Percentiles rank a stretch among this genome's conserved stretches.
phyloP scores from a whole-genome alignment of 2,329 filamentous ascomycete species.

The Scedosporium boydii region DNA sequence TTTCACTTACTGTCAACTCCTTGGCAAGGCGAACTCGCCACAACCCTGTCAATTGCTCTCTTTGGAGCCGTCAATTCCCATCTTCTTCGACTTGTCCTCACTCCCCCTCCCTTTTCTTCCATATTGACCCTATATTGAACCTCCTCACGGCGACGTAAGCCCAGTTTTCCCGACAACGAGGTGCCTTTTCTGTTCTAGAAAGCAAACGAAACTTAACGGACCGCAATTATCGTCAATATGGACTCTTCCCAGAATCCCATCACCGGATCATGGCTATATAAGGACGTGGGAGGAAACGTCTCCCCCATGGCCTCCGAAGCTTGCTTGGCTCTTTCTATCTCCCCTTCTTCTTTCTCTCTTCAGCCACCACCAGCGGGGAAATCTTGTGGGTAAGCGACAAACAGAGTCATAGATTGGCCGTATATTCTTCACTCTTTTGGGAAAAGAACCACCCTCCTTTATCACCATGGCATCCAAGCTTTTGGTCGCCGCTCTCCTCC shows the following conservation, averaged over 20 bases:
- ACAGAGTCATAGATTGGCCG: not conserved
- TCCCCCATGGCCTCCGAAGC: not conserved
- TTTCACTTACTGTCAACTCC: not conserved
- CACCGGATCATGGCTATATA: not conserved
- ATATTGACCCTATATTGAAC: slow-evolving; percentile 4
- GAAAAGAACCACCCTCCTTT: not conserved
- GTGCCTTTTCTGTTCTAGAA: not conserved
- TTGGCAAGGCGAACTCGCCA: not conserved
- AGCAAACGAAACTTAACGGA: not conserved
- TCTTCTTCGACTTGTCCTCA: not conserved
- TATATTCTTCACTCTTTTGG: not conserved
- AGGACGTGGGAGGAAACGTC: not conserved
- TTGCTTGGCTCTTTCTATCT: not conserved
- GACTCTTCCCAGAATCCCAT: not conserved
- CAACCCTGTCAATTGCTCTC: not conserved
- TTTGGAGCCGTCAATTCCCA: not conserved
- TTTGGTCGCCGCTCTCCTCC: slow-evolving; percentile 10
- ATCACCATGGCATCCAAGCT: slow-evolving; percentile 11
- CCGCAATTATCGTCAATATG: not conserved
- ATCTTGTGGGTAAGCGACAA: not conserved
- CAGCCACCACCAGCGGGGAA: not conserved
- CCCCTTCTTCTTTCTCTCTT: not conserved
- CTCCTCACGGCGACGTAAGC: not conserved
- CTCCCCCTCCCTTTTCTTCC: not conserved
- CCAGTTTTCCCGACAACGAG: not conserved